These are phyloP conservation scores for Gyromitra esculenta DNA, from an alignment of 2,329 filamentous ascomycete genomes.

Conservation along the genomic window DNA sequence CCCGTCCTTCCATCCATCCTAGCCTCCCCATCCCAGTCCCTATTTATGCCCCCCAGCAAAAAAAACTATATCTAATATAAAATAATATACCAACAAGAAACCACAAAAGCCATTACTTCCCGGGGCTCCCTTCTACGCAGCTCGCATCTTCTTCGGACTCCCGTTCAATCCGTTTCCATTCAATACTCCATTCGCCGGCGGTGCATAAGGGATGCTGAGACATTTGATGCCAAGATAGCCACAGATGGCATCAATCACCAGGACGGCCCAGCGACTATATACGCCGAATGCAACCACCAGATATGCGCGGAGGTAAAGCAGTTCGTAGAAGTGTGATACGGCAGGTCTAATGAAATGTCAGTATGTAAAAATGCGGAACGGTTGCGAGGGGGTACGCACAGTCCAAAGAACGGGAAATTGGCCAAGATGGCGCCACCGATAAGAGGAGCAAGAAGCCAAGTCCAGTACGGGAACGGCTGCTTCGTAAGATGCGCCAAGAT, in stretches of 20 bases:
- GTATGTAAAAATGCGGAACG: neutral
- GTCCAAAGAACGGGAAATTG: conserved; percentile 81
- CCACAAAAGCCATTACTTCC: neutral
- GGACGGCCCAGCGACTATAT: conserved; percentile 91
- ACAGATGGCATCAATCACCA: conserved; percentile 92
- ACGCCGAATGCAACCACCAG: conserved; percentile 83
- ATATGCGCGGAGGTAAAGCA: conserved; percentile 84
- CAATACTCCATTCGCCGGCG: conserved; percentile 11
- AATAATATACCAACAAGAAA: conserved; percentile 35
- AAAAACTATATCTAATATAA: conserved; percentile 41
- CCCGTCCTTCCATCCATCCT: too few relatives aligned
- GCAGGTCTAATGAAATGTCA: conserved; percentile 61
- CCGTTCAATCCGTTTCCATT: conserved; percentile 30
- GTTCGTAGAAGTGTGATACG: conserved; percentile 73
- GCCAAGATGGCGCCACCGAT: conserved; percentile 83
- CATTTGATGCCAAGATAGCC: conserved; percentile 93
- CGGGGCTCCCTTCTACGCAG: conserved; percentile 14
- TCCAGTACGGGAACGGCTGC: conserved; percentile 97
- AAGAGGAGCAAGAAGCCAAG: conserved; percentile 85
- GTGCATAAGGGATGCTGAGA: conserved; percentile 74
- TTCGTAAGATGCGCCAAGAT: conserved; percentile 93
- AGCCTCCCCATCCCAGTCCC: too few relatives aligned
- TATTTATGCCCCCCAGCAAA: neutral
- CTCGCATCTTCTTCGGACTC: conserved; percentile 41
- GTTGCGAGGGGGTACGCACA: conserved; percentile 59